Percentiles rank a stretch among this genome's conserved stretches.
These are phyloP conservation scores for Aspergillus haitiensis DNA, from an alignment of 495 filamentous ascomycete genomes.

Conservation along the genomic window DNA sequence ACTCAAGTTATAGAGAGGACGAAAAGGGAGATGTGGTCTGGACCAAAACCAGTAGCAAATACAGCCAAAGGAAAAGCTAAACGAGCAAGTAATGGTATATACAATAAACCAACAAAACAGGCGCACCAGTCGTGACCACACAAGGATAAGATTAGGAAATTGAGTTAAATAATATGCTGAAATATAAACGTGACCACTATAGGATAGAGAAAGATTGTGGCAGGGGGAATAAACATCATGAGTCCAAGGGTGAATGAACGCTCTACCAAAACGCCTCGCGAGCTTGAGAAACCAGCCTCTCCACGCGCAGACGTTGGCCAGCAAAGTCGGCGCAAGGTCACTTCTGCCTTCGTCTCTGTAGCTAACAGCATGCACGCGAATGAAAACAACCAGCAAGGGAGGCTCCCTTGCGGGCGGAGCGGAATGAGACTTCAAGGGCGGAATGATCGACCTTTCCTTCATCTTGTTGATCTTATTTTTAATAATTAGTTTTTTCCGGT, in stretches of 20 bases:
- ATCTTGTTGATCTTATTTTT: not conserved
- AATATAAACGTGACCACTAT: too few species aligned
- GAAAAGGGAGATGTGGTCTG: too few species aligned
- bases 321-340: conserved; percentile 26
- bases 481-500: not conserved
- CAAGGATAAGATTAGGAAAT: too few species aligned
- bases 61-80: too few species aligned
- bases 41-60: too few species aligned
- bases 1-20: too few species aligned
- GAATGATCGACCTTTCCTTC: not conserved
- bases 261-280: conserved; percentile 6
- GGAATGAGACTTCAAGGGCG: conserved; percentile 5
- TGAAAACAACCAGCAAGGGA: conserved; percentile 16
- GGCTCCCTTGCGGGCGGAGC: conserved; percentile 17
- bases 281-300: conserved; percentile 10
- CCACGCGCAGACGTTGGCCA: conserved; percentile 25
- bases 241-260: not conserved
- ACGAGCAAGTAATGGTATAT: too few species aligned
- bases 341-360: conserved; percentile 14
- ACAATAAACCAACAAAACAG: too few species aligned
- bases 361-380: conserved; percentile 2
- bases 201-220: too few species aligned
- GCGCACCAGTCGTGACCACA: too few species aligned
- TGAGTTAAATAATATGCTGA: too few species aligned
- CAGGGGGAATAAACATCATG: not conserved